Percentiles rank a stretch among this genome's conserved stretches.
These are phyloP conservation scores for Trichoderma guizhouense DNA, from an alignment of 2,329 filamentous ascomycete genomes.

Conservation along the genomic window DNA sequence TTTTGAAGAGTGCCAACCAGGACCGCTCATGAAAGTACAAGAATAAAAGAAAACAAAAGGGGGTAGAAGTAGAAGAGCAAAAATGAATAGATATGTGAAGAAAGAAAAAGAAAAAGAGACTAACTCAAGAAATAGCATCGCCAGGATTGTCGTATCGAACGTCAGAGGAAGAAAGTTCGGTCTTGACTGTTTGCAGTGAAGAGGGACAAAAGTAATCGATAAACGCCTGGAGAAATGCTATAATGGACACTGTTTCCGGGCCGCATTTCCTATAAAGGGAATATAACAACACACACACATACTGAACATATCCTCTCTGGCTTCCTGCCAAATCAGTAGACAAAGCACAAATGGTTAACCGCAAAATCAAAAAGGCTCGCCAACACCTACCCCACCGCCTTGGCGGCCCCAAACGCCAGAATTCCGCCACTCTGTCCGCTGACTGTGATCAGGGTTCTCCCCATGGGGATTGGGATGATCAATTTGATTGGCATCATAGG, in stretches of 20 bases:
- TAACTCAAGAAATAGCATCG: slow-evolving; percentile 19
- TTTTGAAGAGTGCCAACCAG: slow-evolving; percentile 13
- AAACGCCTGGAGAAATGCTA: slow-evolving; percentile 39
- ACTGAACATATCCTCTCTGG: slow-evolving; percentile 9
- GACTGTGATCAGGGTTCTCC: slow-evolving; percentile 39
- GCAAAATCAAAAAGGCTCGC: slow-evolving; percentile 39
- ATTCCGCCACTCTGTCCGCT: slow-evolving; percentile 56
- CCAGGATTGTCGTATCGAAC: slow-evolving; percentile 15
- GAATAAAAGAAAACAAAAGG: not conserved
- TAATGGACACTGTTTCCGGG: slow-evolving; percentile 33
- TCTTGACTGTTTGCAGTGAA: slow-evolving; percentile 21
- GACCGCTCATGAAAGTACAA: slow-evolving; percentile 2
- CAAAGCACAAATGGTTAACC: slow-evolving; percentile 5
- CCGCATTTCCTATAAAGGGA: slow-evolving; percentile 29
- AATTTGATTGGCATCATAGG: slow-evolving; percentile 42
- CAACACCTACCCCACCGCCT: slow-evolving; percentile 49
- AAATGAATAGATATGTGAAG: not conserved
- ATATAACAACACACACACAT: not conserved
- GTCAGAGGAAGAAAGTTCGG: slow-evolving; percentile 14
- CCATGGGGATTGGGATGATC: slow-evolving; percentile 43
- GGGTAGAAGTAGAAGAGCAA: not conserved
- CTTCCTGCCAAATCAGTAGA: slow-evolving; percentile 15
- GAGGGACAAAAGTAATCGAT: slow-evolving; percentile 19
- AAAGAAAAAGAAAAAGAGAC: not conserved
- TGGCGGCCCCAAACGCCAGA: slow-evolving; percentile 50